These are phyloP conservation scores for Nadsonia fulvescens DNA, from an alignment of 805 yeast genomes.

Conservation along the genomic window DNA sequence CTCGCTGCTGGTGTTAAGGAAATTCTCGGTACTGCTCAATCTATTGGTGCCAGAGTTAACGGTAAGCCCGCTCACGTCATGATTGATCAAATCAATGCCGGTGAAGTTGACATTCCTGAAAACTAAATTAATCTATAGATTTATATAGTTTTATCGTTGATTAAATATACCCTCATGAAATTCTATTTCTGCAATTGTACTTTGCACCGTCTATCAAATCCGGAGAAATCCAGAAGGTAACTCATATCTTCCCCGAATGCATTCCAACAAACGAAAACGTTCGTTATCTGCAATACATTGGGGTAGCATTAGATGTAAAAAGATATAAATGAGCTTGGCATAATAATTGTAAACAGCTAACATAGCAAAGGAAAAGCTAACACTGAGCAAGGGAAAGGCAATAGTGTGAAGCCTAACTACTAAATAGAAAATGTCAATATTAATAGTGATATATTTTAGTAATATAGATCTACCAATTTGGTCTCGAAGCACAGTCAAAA, in stretches of 20 bases:
- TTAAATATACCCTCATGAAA: conserved; percentile 9
- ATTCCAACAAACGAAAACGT: conserved; percentile 6
- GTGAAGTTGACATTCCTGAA: conserved; percentile 63
- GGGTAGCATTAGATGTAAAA: too few relatives aligned
- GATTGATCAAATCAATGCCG: conserved; percentile 95
- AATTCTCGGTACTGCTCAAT: conserved; percentile 98
- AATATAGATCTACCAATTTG: too few relatives aligned
- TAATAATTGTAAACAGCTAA: too few relatives aligned
- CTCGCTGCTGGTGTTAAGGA: conserved; percentile 96
- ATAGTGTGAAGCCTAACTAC: too few relatives aligned
- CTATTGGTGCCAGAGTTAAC: conserved; percentile 98
- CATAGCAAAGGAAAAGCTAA: too few relatives aligned
- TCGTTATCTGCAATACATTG: too few relatives aligned
- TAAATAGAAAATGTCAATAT: too few relatives aligned
- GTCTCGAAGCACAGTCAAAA: too few relatives aligned
- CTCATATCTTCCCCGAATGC: conserved; percentile 6
- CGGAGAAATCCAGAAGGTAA: conserved; percentile 2
- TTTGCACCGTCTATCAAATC: neutral
- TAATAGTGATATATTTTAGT: too few relatives aligned
- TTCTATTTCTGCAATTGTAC: conserved; percentile 8
- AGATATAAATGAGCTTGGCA: too few relatives aligned
- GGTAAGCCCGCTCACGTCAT: conserved; percentile 98
- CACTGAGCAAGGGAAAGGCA: too few relatives aligned
- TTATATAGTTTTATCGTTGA: conserved; percentile 4
- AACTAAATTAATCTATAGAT: conserved; percentile 14